phyloP scores from a whole-genome alignment of 2,329 filamentous ascomycete genomes.

The Ceratocystis cubensis region DNA sequence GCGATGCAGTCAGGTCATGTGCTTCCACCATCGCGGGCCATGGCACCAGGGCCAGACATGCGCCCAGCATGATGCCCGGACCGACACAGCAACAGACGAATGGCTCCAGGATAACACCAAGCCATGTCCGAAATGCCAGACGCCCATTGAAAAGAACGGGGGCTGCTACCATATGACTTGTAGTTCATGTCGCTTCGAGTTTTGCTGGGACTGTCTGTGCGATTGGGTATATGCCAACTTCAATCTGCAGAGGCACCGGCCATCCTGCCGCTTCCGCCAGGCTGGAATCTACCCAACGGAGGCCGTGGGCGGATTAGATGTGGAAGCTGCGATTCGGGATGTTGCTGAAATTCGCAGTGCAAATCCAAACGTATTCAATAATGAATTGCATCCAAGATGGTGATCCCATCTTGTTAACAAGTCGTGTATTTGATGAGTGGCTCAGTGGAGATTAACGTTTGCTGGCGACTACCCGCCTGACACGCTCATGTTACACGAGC shows the following conservation, averaged over 20 bases:
- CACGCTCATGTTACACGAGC: too few species aligned
- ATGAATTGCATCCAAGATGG: background rate
- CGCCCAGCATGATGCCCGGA: background rate
- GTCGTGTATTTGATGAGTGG: background rate
- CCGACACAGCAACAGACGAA: constrained; percentile 1
- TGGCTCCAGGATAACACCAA: background rate
- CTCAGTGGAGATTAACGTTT: too few species aligned
- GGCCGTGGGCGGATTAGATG: background rate
- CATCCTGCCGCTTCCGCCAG: background rate
- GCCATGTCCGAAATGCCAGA: background rate
- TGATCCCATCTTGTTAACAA: background rate
- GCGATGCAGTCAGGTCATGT: constrained; percentile 27
- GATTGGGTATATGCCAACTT: background rate
- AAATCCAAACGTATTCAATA: background rate
- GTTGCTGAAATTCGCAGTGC: background rate
- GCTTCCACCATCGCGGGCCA: constrained; percentile 6
- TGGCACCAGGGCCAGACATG: constrained; percentile 14
- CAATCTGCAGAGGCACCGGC: constrained; percentile 16
- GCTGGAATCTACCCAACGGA: background rate
- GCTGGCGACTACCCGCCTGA: too few species aligned
- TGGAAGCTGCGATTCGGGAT: background rate
- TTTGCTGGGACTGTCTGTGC: constrained; percentile 3
- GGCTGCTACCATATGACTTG: constrained; percentile 12
- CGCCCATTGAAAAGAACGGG: constrained; percentile 1
- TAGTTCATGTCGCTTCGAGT: background rate